phyloP scores from a whole-genome alignment of 148 eudicot genomes.

The Polygonum aviculare region DNA sequence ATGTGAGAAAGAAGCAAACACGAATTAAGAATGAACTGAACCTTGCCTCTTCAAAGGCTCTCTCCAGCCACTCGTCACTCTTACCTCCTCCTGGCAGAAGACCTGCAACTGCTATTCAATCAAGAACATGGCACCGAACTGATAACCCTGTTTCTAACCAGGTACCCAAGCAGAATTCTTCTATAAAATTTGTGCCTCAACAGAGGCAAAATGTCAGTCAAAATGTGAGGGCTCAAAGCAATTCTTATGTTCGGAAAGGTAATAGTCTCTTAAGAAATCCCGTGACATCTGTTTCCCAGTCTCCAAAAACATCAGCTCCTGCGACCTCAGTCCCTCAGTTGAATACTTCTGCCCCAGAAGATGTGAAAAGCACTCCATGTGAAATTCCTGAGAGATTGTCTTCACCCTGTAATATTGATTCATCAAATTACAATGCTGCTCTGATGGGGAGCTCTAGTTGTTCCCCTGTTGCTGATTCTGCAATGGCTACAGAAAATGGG shows the following conservation, averaged over 20 bases:
- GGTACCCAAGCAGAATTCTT: constrained; percentile 24
- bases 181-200: constrained; percentile 19
- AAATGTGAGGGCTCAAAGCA: constrained; percentile 23
- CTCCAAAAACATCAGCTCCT: constrained; percentile 13
- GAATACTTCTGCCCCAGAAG: constrained; percentile 22
- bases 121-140: constrained; percentile 78
- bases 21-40: constrained; percentile 14
- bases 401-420: constrained; percentile 25
- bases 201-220: constrained; percentile 23
- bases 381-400: constrained; percentile 47
- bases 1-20: constrained; percentile 18
- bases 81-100: constrained; percentile 23
- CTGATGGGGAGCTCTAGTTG: constrained; percentile 23
- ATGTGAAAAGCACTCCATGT: constrained; percentile 19
- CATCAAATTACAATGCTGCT: constrained; percentile 18
- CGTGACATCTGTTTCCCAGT: constrained; percentile 22
- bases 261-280: constrained; percentile 72
- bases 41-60: constrained; percentile 31
- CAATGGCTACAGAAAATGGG: constrained; percentile 22
- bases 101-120: constrained; percentile 26
- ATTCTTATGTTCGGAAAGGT: constrained; percentile 77
- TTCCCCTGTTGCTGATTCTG: constrained; percentile 25
- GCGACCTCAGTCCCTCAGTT: constrained; percentile 24
- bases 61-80: constrained; percentile 25
- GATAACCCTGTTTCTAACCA: constrained; percentile 27